phyloP scores from a whole-genome alignment of 2,329 filamentous ascomycete species.

The Trichoderma lentiforme region DNA sequence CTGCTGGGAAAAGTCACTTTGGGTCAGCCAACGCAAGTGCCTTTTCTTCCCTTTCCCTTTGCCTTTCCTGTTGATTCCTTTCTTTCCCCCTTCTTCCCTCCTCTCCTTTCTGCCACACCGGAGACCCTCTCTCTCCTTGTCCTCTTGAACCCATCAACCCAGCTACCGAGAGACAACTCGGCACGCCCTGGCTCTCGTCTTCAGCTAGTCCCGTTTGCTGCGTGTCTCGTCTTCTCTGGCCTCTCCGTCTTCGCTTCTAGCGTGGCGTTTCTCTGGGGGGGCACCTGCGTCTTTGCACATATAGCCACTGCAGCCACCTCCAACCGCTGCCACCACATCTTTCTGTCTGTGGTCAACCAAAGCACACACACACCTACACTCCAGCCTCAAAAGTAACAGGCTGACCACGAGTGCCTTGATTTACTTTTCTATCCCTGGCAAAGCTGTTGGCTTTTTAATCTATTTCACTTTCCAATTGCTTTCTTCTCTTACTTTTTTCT shows the following conservation, averaged over 20 bases:
- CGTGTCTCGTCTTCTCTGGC: constrained; percentile 5
- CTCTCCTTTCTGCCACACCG: neutral
- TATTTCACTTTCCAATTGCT: neutral
- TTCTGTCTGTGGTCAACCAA: neutral
- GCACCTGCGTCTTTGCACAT: constrained; percentile 8
- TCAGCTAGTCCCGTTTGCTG: constrained; percentile 5
- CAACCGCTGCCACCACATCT: neutral
- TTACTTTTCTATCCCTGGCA: neutral
- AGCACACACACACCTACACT: neutral
- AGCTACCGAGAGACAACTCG: constrained; percentile 10
- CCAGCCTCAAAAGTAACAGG: neutral
- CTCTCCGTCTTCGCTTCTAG: constrained; percentile 9
- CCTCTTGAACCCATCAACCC: neutral
- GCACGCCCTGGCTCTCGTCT: constrained; percentile 1
- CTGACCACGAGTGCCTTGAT: neutral
- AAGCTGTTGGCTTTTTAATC: neutral
- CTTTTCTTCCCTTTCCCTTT: neutral
- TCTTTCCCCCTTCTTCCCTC: neutral
- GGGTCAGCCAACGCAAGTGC: neutral
- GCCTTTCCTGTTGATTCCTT: neutral
- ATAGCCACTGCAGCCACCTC: constrained; percentile 15
- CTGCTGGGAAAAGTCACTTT: constrained; percentile 1
- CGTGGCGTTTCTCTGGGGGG: constrained; percentile 11
- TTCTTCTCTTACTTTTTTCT: neutral
- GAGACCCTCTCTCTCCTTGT: neutral